Percentiles rank a stretch among this genome's conserved stretches.
Conservation (phyloP, 1,284 basidiomycete genomes). For the Cutaneotrichosporon mucoides region DNA sequence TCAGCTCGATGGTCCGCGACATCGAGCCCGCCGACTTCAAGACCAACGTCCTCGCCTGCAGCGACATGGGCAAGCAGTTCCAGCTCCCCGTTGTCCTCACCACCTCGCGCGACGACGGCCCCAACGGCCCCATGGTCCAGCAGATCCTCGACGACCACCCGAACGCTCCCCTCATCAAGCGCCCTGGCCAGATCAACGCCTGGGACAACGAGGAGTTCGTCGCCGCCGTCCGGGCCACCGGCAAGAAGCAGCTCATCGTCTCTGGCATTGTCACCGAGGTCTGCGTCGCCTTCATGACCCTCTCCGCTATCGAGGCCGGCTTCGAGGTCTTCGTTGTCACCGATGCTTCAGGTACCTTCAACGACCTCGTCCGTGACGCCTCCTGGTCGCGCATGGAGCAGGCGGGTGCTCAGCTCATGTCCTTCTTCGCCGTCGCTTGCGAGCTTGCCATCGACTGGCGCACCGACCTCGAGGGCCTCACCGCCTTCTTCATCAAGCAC, state of each 20-base stretch:
- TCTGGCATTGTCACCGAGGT: slow-evolving; percentile 17
- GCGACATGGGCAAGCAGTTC: slow-evolving; percentile 12
- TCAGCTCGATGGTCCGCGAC: slow-evolving; percentile 12
- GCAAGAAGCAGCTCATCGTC: slow-evolving; percentile 14
- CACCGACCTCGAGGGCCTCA: slow-evolving; percentile 11
- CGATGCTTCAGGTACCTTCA: slow-evolving; percentile 14
- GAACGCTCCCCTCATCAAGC: slow-evolving; percentile 2
- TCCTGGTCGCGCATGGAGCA: slow-evolving; percentile 11
- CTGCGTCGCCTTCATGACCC: slow-evolving; percentile 11
- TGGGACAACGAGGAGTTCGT: slow-evolving; percentile 19
- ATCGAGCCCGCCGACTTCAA: slow-evolving; percentile 10
- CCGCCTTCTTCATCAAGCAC: slow-evolving; percentile 1
- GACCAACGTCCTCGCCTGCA: slow-evolving; percentile 10
- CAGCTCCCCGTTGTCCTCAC: slow-evolving; percentile 9
- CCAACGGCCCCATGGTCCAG: slow-evolving; percentile 16
- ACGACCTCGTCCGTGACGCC: slow-evolving; percentile 9
- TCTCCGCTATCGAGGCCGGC: slow-evolving; percentile 8
- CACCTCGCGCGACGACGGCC: slow-evolving; percentile 12
- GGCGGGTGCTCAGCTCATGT: slow-evolving; percentile 12
- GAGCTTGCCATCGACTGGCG: slow-evolving; percentile 14
- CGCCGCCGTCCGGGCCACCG: slow-evolving; percentile 10
- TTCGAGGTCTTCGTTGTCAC: slow-evolving; percentile 17
- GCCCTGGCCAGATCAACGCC: slow-evolving; percentile 16
- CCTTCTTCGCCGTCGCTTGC: slow-evolving; percentile 8
- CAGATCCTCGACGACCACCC: slow-evolving; percentile 4